phyloP scores from a whole-genome alignment of 1,284 basidiomycete species.

The Sanghuangporus baumii region DNA sequence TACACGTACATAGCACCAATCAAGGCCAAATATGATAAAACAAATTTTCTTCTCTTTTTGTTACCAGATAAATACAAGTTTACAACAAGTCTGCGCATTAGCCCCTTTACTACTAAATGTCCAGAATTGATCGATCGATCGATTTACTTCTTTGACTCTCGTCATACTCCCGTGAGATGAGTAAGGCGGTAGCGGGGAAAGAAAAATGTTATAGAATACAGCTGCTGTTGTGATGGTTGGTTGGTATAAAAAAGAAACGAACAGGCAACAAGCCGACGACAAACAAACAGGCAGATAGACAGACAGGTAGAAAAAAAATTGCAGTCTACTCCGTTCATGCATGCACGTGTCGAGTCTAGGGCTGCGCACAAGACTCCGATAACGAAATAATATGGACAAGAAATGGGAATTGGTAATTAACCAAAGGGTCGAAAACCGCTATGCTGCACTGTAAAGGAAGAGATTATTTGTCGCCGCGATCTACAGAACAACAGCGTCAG shows the following conservation, averaged over 20 bases:
- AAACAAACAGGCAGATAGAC: background rate
- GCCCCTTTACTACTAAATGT: conserved; percentile 17
- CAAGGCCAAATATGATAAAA: background rate
- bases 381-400: conserved; percentile 2
- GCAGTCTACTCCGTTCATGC: conserved; percentile 4
- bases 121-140: background rate
- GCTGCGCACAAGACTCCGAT: background rate
- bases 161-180: background rate
- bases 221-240: conserved; percentile 5
- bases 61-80: conserved; percentile 8
- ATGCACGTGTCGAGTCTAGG: conserved; percentile 3
- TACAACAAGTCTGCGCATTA: conserved; percentile 7
- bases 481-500: conserved; percentile 32
- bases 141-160: conserved; percentile 4
- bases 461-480: conserved; percentile 95
- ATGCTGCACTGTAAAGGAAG: conserved; percentile 83
- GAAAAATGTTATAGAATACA: conserved; percentile 16
- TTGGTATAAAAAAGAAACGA: conserved; percentile 13
- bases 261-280: background rate
- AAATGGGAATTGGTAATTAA: background rate
- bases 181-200: conserved; percentile 1
- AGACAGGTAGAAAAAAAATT: background rate
- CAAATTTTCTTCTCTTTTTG: background rate
- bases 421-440: conserved; percentile 25
- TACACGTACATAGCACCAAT: background rate